Evolutionary conservation across 2,329 filamentous ascomycete genomes (phyloP).

Genomic region (Alternaria tenuissima): DNA sequence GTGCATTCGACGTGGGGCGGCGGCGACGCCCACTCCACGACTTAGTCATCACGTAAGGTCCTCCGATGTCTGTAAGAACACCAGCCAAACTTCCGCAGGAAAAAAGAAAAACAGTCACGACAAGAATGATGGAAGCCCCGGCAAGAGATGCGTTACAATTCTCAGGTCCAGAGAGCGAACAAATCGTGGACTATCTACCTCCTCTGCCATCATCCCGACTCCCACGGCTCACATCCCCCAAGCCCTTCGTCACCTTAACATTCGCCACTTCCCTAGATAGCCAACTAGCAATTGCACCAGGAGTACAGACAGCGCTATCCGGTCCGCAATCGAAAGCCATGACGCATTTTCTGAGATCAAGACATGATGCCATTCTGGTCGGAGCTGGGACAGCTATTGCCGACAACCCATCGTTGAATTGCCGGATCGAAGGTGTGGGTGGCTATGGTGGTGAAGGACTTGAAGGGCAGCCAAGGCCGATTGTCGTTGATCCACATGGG

Average conservation of each 20-base stretch:
- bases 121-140: slow-evolving; percentile 14
- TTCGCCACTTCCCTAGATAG: slow-evolving; percentile 92
- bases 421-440: slow-evolving; percentile 70
- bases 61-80: background rate
- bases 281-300: slow-evolving; percentile 76
- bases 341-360: slow-evolving; percentile 88
- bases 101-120: background rate
- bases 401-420: slow-evolving; percentile 87
- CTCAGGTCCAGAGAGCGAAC: slow-evolving; percentile 54
- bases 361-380: slow-evolving; percentile 84
- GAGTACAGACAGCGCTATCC: slow-evolving; percentile 82
- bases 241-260: slow-evolving; percentile 70
- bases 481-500: slow-evolving; percentile 81
- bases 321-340: slow-evolving; percentile 86
- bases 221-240: background rate
- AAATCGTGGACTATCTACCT: slow-evolving; percentile 63
- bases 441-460: slow-evolving; percentile 63
- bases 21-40: slow-evolving; percentile 14
- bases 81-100: background rate
- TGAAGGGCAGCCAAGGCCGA: slow-evolving; percentile 75
- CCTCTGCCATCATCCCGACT: slow-evolving; percentile 8
- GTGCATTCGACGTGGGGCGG: slow-evolving; percentile 23
- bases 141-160: slow-evolving; percentile 48
- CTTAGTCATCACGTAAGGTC: slow-evolving; percentile 19
- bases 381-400: slow-evolving; percentile 84